phyloP scores from a whole-genome alignment of 2,329 filamentous ascomycete species.

The Colletotrichum chrysophilum region DNA sequence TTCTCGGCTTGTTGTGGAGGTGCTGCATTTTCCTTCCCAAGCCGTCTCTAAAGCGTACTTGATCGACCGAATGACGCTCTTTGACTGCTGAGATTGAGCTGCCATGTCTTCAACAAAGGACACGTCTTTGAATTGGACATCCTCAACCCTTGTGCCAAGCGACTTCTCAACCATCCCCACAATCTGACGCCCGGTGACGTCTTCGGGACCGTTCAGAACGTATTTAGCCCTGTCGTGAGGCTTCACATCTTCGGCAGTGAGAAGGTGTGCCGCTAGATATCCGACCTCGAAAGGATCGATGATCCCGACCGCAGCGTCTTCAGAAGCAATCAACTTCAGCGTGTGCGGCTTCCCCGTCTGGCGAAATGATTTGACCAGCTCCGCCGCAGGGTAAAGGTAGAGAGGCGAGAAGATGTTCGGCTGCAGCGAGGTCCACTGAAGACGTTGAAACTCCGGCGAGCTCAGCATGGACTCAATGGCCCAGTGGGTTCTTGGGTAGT shows the following conservation, averaged over 20 bases:
- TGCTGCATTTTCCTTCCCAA: constrained; percentile 37
- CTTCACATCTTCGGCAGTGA: constrained; percentile 31
- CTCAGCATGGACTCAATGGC: constrained; percentile 42
- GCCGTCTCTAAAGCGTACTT: constrained; percentile 24
- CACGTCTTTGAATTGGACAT: constrained; percentile 35
- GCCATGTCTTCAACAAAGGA: constrained; percentile 31
- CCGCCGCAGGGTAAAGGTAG: constrained; percentile 27
- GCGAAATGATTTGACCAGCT: constrained; percentile 37
- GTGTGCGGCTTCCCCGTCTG: constrained; percentile 34
- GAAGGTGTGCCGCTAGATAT: constrained; percentile 37
- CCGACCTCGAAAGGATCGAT: constrained; percentile 39
- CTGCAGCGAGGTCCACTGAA: constrained; percentile 45
- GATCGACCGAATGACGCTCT: constrained; percentile 33
- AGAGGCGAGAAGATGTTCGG: constrained; percentile 30
- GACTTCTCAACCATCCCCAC: constrained; percentile 38
- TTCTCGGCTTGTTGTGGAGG: constrained; percentile 29
- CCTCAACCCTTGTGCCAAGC: constrained; percentile 28
- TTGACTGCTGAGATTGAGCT: constrained; percentile 22
- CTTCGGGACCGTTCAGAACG: constrained; percentile 43
- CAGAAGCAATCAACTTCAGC: constrained; percentile 29
- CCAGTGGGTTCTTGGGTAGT: constrained; percentile 44
- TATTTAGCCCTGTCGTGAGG: constrained; percentile 38
- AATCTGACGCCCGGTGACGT: constrained; percentile 39
- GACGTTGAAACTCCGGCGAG: constrained; percentile 35
- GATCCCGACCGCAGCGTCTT: constrained; percentile 33